Conservation (phyloP, 805 yeast genomes). For the Wickerhamiella sorbophila region DNA sequence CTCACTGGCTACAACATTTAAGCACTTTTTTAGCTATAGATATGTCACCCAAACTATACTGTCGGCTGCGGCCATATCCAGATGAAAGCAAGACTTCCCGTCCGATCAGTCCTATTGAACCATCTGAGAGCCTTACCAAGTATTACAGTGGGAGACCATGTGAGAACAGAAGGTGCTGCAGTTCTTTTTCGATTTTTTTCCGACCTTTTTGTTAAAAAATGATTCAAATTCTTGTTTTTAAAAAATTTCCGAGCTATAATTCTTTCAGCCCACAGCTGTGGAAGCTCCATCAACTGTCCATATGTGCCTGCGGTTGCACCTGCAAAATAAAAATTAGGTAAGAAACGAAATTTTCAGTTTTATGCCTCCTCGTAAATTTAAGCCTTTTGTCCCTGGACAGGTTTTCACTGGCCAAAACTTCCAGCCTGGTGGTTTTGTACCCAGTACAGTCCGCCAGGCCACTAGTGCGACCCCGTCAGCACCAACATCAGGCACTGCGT, state of each 20-base stretch:
- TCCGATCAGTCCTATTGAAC: background rate
- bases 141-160: background rate
- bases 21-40: too few relatives aligned
- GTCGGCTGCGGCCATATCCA: background rate
- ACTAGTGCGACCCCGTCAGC: constrained; percentile 4
- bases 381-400: constrained; percentile 10
- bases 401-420: constrained; percentile 9
- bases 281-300: too few relatives aligned
- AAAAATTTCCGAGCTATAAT: too few relatives aligned
- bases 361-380: constrained; percentile 3
- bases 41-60: too few relatives aligned
- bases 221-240: too few relatives aligned
- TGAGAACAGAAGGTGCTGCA: background rate
- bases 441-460: background rate
- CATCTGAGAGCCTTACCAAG: background rate
- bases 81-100: background rate
- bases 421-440: constrained; percentile 7
- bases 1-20: too few relatives aligned
- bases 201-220: too few relatives aligned
- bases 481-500: constrained; percentile 19
- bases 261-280: too few relatives aligned
- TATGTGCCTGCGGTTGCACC: too few relatives aligned
- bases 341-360: constrained; percentile 1
- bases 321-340: background rate
- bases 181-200: background rate